Evolutionary conservation across 2,329 filamentous ascomycete species (phyloP), one percentile per base, ranked within the genome.

Genomic region (Penicillium sp.): DNA sequence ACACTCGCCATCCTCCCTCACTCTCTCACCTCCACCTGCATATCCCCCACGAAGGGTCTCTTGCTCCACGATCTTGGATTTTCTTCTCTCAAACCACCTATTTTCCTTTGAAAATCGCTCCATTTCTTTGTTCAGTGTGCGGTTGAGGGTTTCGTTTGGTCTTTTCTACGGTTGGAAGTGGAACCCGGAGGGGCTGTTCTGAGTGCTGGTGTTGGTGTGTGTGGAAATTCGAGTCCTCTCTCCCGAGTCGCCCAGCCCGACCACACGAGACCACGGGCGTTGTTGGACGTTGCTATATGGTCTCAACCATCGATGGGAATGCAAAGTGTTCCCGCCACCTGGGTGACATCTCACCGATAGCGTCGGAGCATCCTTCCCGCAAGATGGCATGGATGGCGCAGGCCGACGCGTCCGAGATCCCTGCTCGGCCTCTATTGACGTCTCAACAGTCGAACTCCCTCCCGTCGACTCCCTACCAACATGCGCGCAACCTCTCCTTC

Each of bases 381-480:
- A 75, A 69, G 60, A 78, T 78, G 77, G 69, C 75, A 66, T 78
- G 77, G 76, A 72, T 68, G 44, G 62, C 73, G 61, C 69, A 73
- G 62, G 65, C 68, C 64, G 69, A 75, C 60, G 68, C 71, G 64
- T 70, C 75, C 54, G 70, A 75, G 64, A 65, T 71, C 55, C 65
- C 71, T 67, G 65, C 78, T 73, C 78, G 83, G 65, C 78, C 82
- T 59, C 77, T 83, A 62, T 76, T 85, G 64, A 77, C 78, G 59
- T 84, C 82, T 49, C 86, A 87, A 54, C 86, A 96, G 72, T 96
- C 94, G 24, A 96, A 85, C 73, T 98, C 94, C 9, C 91, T 97
- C 50, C 94, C 94, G 1, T 96, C 94, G 1, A 98, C 94, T 3
- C 95, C 94, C 9, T 91, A 94, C 71, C 93, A 97, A 74, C 89